Percentiles rank a stretch among this genome's conserved stretches.
These are phyloP conservation scores for Alternaria arbusti DNA, from an alignment of 2,329 filamentous ascomycete species.

Conservation along the genomic window DNA sequence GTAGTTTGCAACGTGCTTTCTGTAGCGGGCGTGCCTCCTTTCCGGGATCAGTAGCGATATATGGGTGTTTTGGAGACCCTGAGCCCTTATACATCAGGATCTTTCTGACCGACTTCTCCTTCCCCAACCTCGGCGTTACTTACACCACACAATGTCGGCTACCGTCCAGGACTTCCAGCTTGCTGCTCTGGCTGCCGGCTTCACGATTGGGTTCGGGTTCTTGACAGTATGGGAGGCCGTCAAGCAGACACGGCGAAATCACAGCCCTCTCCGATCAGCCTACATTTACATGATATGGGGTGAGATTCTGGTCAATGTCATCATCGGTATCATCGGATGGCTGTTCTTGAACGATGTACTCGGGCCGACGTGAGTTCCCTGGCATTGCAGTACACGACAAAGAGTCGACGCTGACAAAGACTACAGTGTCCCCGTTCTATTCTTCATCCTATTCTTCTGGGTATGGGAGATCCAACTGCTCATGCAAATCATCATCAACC, in stretches of 20 bases:
- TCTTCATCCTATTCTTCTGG: constrained; percentile 44
- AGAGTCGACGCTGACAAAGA: background rate
- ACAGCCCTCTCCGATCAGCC: constrained; percentile 40
- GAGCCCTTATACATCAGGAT: background rate
- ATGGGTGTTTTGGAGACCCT: background rate
- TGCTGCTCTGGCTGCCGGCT: constrained; percentile 43
- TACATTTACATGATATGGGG: constrained; percentile 49
- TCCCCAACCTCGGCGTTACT: background rate
- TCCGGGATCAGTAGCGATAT: background rate
- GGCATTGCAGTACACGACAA: background rate
- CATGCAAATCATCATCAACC: constrained; percentile 64
- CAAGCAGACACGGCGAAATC: constrained; percentile 44
- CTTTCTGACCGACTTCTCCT: constrained; percentile 1
- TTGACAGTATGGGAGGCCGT: constrained; percentile 45
- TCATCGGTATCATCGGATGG: constrained; percentile 41
- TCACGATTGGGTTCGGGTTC: constrained; percentile 44
- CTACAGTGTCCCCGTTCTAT: constrained; percentile 36
- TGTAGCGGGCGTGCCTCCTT: constrained; percentile 3
- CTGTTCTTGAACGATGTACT: constrained; percentile 37
- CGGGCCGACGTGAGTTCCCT: constrained; percentile 36
- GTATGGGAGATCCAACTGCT: constrained; percentile 55
- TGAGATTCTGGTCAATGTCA: constrained; percentile 36
- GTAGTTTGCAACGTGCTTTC: constrained; percentile 1
- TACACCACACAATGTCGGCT: constrained; percentile 21
- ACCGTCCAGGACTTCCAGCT: constrained; percentile 37